These are phyloP conservation scores for Delitschia confertaspora DNA, from an alignment of 495 filamentous ascomycete genomes.

Conservation along the genomic window DNA sequence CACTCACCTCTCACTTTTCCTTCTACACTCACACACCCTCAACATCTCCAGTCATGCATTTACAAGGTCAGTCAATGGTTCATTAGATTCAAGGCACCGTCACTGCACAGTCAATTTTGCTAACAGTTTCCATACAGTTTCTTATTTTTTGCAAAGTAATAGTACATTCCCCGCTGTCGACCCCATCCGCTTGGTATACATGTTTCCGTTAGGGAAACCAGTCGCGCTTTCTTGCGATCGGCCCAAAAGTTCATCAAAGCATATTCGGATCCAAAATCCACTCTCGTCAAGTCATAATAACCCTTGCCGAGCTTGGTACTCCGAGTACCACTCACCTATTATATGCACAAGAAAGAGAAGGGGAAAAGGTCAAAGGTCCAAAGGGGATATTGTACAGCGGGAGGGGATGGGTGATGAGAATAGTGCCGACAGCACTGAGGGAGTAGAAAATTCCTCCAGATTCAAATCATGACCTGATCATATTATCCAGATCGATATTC, in stretches of 20 bases:
- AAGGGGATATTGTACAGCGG: conserved; percentile 17
- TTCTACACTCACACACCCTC: too few relatives aligned
- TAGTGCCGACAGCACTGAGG: background rate
- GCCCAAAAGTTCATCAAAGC: too few relatives aligned
- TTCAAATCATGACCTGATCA: background rate
- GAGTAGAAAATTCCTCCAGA: too few relatives aligned
- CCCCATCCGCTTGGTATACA: too few relatives aligned
- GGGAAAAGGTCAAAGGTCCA: background rate
- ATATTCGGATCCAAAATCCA: conserved; percentile 11
- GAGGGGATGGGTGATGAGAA: background rate
- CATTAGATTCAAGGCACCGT: too few relatives aligned
- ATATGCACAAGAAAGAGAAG: conserved; percentile 14
- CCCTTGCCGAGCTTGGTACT: conserved; percentile 18
- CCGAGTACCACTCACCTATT: conserved; percentile 11
- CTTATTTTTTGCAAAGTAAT: too few relatives aligned
- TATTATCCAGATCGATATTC: background rate
- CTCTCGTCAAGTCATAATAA: conserved; percentile 22
- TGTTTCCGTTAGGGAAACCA: conserved; percentile 6
- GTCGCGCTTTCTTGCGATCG: conserved; percentile 13
- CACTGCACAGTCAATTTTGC: too few relatives aligned
- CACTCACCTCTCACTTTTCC: too few relatives aligned
- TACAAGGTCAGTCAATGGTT: too few relatives aligned
- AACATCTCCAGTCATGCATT: too few relatives aligned
- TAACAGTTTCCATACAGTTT: too few relatives aligned
- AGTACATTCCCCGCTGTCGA: too few relatives aligned